Percentiles rank a stretch among this genome's conserved stretches.
Evolutionary conservation across 2,329 filamentous ascomycete genomes (phyloP).

Genomic region (Aspergillus alliaceus): DNA sequence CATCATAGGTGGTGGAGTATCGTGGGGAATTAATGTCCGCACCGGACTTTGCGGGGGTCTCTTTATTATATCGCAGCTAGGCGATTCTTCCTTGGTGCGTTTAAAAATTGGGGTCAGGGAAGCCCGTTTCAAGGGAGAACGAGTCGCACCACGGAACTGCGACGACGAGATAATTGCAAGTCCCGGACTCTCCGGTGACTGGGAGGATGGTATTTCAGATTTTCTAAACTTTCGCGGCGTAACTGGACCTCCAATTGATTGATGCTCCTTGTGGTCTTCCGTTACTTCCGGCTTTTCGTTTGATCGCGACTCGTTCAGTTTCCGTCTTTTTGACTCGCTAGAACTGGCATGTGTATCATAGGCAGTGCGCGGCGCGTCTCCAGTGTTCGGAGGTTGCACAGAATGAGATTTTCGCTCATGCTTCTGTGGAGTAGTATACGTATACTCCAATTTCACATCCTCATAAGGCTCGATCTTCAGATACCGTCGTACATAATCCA

Average conservation of each 20-base stretch:
- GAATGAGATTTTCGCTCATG: neutral
- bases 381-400: neutral
- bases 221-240: conserved; percentile 35
- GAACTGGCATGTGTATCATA: neutral
- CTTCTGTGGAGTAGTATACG: conserved; percentile 24
- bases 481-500: conserved; percentile 41
- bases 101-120: neutral
- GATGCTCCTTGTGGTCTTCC: neutral
- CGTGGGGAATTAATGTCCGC: neutral
- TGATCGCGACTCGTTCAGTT: conserved; percentile 12
- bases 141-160: conserved; percentile 29
- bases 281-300: neutral
- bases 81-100: conserved; percentile 23
- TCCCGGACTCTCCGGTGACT: conserved; percentile 44
- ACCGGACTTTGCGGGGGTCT: conserved; percentile 8
- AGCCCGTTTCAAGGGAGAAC: conserved; percentile 26
- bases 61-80: neutral
- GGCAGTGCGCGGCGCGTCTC: neutral
- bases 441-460: conserved; percentile 34
- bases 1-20: neutral
- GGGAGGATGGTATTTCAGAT: conserved; percentile 42
- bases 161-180: conserved; percentile 38
- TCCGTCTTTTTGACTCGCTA: conserved; percentile 23
- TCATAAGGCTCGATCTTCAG: conserved; percentile 36
- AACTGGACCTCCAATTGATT: conserved; percentile 13